Evolutionary conservation across 306 rosid species (phyloP).

Genomic region (barrel medic (Medicago truncatula)): DNA sequence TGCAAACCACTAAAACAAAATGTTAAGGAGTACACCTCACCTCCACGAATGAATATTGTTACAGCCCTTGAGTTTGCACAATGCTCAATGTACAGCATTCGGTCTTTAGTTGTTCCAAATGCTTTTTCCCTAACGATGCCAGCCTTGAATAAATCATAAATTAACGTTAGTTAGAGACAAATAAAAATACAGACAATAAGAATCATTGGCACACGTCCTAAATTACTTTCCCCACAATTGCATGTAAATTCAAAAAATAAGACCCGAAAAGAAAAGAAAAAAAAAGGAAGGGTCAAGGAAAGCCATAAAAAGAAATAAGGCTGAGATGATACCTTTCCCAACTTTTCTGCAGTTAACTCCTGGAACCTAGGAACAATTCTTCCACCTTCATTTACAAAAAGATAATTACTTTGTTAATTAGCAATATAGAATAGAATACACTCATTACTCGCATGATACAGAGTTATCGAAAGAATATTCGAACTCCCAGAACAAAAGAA

Average conservation of each 20-base stretch:
- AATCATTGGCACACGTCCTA: not conserved
- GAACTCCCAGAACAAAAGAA: slow-evolving; percentile 16
- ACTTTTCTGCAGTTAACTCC: slow-evolving; percentile 85
- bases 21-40: slow-evolving; percentile 46
- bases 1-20: not conserved
- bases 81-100: slow-evolving; percentile 95
- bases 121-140: slow-evolving; percentile 93
- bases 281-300: not conserved
- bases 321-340: slow-evolving; percentile 74
- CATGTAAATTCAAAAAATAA: slow-evolving; percentile 3
- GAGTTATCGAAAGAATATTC: slow-evolving; percentile 1
- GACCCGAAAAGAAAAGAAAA: too few species aligned
- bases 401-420: slow-evolving; percentile 20
- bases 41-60: slow-evolving; percentile 91
- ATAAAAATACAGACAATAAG: not conserved
- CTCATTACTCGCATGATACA: not conserved
- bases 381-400: slow-evolving; percentile 70
- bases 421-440: not conserved
- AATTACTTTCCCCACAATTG: slow-evolving; percentile 11
- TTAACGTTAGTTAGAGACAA: slow-evolving; percentile 8
- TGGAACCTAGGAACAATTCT: slow-evolving; percentile 99
- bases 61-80: slow-evolving; percentile 99
- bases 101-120: slow-evolving; percentile 96
- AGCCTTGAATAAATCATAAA: slow-evolving; percentile 57
- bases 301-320: slow-evolving; percentile 19